These are phyloP conservation scores for Candida tetrigidarum DNA, from an alignment of 1,139 yeast genomes.

Conservation along the genomic window DNA sequence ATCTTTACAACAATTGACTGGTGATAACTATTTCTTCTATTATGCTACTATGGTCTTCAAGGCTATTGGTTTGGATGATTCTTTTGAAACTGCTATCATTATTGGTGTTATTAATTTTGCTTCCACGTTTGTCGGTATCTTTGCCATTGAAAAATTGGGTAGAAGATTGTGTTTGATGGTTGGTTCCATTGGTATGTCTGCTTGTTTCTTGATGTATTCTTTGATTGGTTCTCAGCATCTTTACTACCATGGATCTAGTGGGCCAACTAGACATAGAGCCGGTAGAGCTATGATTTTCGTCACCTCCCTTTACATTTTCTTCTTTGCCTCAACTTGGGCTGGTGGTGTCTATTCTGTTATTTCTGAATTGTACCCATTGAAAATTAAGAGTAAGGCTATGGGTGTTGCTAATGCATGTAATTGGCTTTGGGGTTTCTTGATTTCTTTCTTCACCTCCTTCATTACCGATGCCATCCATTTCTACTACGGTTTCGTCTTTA, in stretches of 20 bases:
- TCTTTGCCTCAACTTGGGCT: slow-evolving; percentile 89
- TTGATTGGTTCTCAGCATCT: slow-evolving; percentile 61
- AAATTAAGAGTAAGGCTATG: slow-evolving; percentile 81
- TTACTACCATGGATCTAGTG: slow-evolving; percentile 55
- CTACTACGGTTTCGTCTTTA: slow-evolving; percentile 75
- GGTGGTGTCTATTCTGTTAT: slow-evolving; percentile 80
- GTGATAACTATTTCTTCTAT: slow-evolving; percentile 82
- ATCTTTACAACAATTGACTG: slow-evolving; percentile 77
- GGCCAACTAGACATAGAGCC: slow-evolving; percentile 44
- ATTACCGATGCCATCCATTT: slow-evolving; percentile 48
- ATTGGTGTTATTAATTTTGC: slow-evolving; percentile 80
- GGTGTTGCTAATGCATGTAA: slow-evolving; percentile 75
- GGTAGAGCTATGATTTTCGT: slow-evolving; percentile 80
- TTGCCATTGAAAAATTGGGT: slow-evolving; percentile 69
- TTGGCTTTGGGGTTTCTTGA: slow-evolving; percentile 81
- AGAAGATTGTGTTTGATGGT: slow-evolving; percentile 66
- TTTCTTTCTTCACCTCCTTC: slow-evolving; percentile 77
- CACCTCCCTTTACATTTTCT: slow-evolving; percentile 78
- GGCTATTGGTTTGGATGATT: slow-evolving; percentile 79
- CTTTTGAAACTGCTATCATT: slow-evolving; percentile 76
- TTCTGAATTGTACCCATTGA: slow-evolving; percentile 78
- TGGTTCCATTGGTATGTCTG: slow-evolving; percentile 51
- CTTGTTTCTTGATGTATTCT: slow-evolving; percentile 64
- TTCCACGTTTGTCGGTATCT: slow-evolving; percentile 71
- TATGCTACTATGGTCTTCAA: slow-evolving; percentile 78